phyloP scores from a whole-genome alignment of 306 rosid genomes.

The Cucurbita maxima region DNA sequence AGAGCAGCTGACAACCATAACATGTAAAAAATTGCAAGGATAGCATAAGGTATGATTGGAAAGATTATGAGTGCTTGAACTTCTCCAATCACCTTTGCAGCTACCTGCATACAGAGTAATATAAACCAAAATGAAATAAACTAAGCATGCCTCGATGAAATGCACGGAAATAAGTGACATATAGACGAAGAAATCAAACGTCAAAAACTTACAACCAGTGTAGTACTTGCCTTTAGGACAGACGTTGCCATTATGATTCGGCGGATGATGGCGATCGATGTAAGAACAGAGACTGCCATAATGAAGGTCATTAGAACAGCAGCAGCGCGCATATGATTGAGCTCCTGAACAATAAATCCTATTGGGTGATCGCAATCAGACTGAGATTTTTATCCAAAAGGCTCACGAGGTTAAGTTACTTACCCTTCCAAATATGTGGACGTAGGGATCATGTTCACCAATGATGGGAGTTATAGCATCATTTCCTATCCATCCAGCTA shows the following conservation, averaged over 20 bases:
- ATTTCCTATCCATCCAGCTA: conserved; percentile 96
- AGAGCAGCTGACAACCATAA: conserved; percentile 81
- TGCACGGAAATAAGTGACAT: not conserved
- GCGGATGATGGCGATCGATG: conserved; percentile 83
- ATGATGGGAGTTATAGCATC: conserved; percentile 80
- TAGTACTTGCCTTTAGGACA: conserved; percentile 72
- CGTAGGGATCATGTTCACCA: conserved; percentile 77
- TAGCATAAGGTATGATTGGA: conserved; percentile 63
- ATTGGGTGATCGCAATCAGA: not conserved
- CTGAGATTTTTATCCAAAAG: not conserved
- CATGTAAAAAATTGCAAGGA: conserved; percentile 83
- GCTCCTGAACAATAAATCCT: conserved; percentile 47
- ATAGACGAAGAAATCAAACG: not conserved
- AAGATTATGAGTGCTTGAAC: conserved; percentile 74
- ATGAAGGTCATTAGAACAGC: conserved; percentile 76
- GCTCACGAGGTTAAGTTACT: conserved; percentile 19
- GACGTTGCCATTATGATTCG: conserved; percentile 98
- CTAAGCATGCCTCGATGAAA: not conserved
- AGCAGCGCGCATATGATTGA: conserved; percentile 59
- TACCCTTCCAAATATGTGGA: conserved; percentile 73
- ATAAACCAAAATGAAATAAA: not conserved
- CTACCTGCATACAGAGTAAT: conserved; percentile 42
- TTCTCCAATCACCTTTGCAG: conserved; percentile 93
- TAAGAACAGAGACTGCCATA: conserved; percentile 62
- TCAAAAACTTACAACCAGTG: not conserved